These are phyloP conservation scores for Symbiodinium natans DNA, from an alignment of 73 alveolate species.

Conservation along the genomic window DNA sequence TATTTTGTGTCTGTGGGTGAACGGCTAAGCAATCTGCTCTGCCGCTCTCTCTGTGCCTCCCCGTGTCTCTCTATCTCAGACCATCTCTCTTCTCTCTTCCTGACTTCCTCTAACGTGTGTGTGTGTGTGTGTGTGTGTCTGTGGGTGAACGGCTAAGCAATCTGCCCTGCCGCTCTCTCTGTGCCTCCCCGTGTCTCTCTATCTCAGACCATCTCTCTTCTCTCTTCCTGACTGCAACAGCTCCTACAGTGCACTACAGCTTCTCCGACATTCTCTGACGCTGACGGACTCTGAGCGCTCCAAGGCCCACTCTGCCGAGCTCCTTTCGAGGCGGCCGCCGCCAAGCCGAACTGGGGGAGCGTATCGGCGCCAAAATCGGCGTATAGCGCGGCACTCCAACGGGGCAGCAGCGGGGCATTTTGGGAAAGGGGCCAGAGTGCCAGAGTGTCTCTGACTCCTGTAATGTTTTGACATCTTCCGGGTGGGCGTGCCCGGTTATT, in stretches of 20 bases:
- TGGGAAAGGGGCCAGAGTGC: not conserved
- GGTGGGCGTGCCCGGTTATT: no score
- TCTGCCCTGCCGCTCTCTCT: not conserved
- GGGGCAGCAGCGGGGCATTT: not conserved
- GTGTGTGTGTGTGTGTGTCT: not conserved
- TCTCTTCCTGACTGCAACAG: not conserved
- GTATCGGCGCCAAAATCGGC: no score
- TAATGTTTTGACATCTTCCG: no score
- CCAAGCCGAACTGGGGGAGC: no score
- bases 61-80: not conserved
- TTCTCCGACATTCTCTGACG: no score
- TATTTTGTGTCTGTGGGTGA: not conserved
- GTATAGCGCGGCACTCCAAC: not conserved
- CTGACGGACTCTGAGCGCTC: no score
- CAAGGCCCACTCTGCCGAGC: conserved; percentile 82
- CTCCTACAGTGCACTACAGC: no score
- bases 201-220: not conserved
- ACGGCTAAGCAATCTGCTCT: not conserved
- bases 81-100: not conserved
- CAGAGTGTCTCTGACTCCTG: no score
- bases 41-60: not conserved
- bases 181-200: not conserved
- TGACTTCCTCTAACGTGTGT: not conserved
- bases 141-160: not conserved
- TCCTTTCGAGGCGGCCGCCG: conserved; percentile 49